These are phyloP conservation scores for Dittrichia graveolens DNA, from an alignment of 129 eudicot species.

Conservation along the genomic window DNA sequence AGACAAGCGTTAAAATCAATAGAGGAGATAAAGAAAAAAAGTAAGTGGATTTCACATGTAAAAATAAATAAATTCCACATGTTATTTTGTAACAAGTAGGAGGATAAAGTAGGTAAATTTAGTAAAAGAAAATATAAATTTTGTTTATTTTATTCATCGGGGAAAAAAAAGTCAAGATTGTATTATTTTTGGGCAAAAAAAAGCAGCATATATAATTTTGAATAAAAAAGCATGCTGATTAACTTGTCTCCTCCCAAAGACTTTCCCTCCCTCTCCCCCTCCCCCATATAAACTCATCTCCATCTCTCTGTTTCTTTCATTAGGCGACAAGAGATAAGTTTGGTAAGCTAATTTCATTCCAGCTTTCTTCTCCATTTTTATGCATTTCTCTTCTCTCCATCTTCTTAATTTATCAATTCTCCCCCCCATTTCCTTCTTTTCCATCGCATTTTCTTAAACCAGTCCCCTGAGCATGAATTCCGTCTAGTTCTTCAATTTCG, in stretches of 20 bases:
- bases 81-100: too few relatives aligned
- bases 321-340: conserved; percentile 16
- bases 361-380: conserved; percentile 46
- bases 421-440: not conserved
- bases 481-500: not conserved
- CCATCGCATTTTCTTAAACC: conserved; percentile 11
- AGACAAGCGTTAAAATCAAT: too few relatives aligned
- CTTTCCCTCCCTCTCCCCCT: conserved; percentile 15
- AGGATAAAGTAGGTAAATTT: too few relatives aligned
- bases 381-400: not conserved
- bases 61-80: too few relatives aligned
- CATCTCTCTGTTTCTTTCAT: not conserved
- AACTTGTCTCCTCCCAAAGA: not conserved
- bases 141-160: too few relatives aligned
- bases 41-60: too few relatives aligned
- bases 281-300: not conserved
- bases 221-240: too few relatives aligned
- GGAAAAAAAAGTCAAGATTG: too few relatives aligned
- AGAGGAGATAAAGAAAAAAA: too few relatives aligned
- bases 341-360: conserved; percentile 52
- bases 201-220: too few relatives aligned
- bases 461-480: conserved; percentile 1
- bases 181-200: too few relatives aligned
- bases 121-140: too few relatives aligned
- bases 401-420: conserved; percentile 32